Evolutionary conservation across 805 yeast genomes (phyloP).

Genomic region (Saturnispora besseyi): DNA sequence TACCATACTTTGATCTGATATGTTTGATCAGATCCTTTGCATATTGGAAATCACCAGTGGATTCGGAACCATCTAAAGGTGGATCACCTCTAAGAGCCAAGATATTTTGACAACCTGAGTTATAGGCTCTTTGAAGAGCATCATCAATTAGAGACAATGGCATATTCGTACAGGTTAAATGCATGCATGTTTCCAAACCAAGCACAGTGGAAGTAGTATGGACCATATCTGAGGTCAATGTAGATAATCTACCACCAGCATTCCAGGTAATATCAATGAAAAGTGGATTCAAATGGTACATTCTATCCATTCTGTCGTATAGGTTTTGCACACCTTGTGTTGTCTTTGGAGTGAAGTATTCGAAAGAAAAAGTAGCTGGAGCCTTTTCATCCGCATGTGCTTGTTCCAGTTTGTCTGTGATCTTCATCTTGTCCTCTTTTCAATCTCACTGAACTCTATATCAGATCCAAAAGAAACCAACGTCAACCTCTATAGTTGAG

Average conservation of each 20-base stretch:
- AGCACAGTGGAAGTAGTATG: constrained; percentile 81
- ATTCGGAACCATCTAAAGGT: constrained; percentile 65
- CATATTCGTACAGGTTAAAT: constrained; percentile 95
- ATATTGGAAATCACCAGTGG: constrained; percentile 76
- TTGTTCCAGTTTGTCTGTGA: constrained; percentile 36
- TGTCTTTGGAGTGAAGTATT: constrained; percentile 96
- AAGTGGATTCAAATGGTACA: constrained; percentile 85
- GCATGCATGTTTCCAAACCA: constrained; percentile 96
- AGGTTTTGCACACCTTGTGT: constrained; percentile 93
- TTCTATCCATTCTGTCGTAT: constrained; percentile 95
- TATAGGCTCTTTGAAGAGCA: constrained; percentile 77
- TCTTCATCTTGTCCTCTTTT: constrained; percentile 29
- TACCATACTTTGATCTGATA: constrained; percentile 70
- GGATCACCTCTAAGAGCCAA: constrained; percentile 95
- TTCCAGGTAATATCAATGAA: constrained; percentile 98
- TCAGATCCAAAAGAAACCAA: neutral
- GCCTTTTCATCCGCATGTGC: constrained; percentile 28
- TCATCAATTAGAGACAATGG: constrained; percentile 67
- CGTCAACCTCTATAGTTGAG: too few relatives aligned
- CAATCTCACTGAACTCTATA: neutral
- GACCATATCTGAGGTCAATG: constrained; percentile 84
- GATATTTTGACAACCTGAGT: constrained; percentile 91
- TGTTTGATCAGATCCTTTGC: constrained; percentile 81
- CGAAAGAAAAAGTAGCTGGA: constrained; percentile 81
- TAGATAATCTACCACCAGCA: constrained; percentile 87